Evolutionary conservation across 2,329 filamentous ascomycete genomes (phyloP), one percentile per base, ranked within the genome.

Genomic region (Colletotrichum godetiae): DNA sequence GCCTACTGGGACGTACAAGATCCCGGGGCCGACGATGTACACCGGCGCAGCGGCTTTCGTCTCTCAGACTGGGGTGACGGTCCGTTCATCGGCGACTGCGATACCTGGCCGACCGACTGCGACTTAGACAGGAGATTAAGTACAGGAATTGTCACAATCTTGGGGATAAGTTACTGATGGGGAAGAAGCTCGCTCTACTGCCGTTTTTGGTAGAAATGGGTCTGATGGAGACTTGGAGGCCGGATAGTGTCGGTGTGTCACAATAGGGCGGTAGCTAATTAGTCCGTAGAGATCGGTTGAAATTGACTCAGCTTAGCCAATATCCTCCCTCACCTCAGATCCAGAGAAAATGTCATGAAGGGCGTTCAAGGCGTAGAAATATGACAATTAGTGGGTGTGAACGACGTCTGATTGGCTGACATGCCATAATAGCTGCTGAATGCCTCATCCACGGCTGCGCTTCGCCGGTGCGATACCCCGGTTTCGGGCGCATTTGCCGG

Each of bases 11-110:
- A 61, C 68, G 57, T 78, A 78, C 58, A 37, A 52, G 63, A 76
- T 78, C 10, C 76, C 77, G 2, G 77, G 76, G 7, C 77, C 76
- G 37, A 75, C 71, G 42, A 29, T 72, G 4, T 62, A 63, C 29
- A 31, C 33, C 22, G 62, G 70, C 8, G 71, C 71, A n/a, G 62
- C 46, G 29, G 58, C 58, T 3, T 58, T 58, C 31, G 74, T 67
- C 2, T 49, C 60, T 19, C 72, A 72, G 42, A 74, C 72, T 0
- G 61, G 33, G n/a, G 60, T 61, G 7, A 22, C 5, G 1, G n/a
- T 61, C 1, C 12, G 27, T 33, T 65, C 55, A 1, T 66, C 60
- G 8, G 61, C 67, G 5, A 72, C 46, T 35, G 61, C 67, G 19
- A 31, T 67, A 29, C 29, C 67, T 4, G 46, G 35, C 2, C 0